Conservation (phyloP, 345 rosid species). For the Sonneratia caseolaris region DNA sequence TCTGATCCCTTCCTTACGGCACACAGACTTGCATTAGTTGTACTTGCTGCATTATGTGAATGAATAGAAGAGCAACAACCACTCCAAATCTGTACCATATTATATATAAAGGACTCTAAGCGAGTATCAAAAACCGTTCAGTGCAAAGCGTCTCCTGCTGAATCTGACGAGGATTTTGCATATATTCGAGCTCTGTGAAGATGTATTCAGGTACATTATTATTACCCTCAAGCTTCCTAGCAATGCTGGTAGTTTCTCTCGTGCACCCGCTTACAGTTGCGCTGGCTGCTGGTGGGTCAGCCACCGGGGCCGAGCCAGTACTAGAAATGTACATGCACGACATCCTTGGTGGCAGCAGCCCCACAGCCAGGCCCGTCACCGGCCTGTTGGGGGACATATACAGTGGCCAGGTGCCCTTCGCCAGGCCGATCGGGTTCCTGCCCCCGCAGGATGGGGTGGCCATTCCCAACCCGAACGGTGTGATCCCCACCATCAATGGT, state of each 20-base stretch:
- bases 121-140: background rate
- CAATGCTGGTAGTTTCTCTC: background rate
- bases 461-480: slow-evolving; percentile 86
- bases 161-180: background rate
- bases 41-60: background rate
- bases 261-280: background rate
- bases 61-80: background rate
- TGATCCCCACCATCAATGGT: slow-evolving; percentile 71
- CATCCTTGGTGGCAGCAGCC: slow-evolving; percentile 79
- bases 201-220: background rate
- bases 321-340: slow-evolving; percentile 90
- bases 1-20: too few species aligned
- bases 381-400: slow-evolving; percentile 96
- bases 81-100: background rate
- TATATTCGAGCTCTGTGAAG: background rate
- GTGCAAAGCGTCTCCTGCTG: background rate
- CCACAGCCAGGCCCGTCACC: slow-evolving; percentile 81
- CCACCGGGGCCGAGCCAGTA: slow-evolving; percentile 21
- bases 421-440: slow-evolving; percentile 65
- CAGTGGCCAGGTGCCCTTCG: slow-evolving; percentile 90
- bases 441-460: slow-evolving; percentile 60
- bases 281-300: background rate
- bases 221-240: background rate
- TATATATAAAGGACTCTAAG: background rate
- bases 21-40: background rate